These are phyloP conservation scores for Colletotrichum agaves DNA, from an alignment of 2,329 filamentous ascomycete species.

Conservation along the genomic window DNA sequence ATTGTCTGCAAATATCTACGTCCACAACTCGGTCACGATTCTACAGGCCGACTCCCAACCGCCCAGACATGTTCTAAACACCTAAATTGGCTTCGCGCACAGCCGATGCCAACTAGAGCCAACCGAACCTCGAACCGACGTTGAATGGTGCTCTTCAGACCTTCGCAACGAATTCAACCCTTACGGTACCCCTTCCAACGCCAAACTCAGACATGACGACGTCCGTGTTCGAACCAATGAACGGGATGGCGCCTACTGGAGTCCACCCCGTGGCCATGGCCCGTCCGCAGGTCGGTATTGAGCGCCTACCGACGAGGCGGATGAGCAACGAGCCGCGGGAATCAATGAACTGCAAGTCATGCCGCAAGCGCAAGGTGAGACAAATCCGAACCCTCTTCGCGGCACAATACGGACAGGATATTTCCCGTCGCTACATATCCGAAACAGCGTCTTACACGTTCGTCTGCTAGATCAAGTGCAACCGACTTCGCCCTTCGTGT, in stretches of 20 bases:
- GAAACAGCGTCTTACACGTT: conserved; percentile 24
- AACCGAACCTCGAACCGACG: background rate
- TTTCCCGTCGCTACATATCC: background rate
- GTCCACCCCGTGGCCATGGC: conserved; percentile 68
- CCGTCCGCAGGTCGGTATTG: conserved; percentile 82
- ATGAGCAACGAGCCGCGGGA: conserved; percentile 82
- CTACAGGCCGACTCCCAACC: background rate
- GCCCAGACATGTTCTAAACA: conserved; percentile 27
- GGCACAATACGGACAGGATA: background rate
- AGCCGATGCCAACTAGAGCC: conserved; percentile 10
- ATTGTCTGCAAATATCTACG: background rate
- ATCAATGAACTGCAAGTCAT: conserved; percentile 96
- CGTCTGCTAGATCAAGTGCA: conserved; percentile 83
- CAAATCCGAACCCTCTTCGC: background rate
- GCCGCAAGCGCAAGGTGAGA: conserved; percentile 87
- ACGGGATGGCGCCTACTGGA: conserved; percentile 54
- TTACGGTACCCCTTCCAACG: background rate
- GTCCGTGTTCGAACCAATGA: conserved; percentile 54
- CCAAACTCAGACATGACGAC: conserved; percentile 49
- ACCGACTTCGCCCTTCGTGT: conserved; percentile 83
- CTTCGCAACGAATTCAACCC: background rate
- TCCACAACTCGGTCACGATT: too few species aligned
- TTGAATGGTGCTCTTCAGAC: background rate
- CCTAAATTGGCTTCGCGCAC: conserved; percentile 7
- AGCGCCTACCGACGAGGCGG: conserved; percentile 77